Conservation (phyloP, 192 early-diverging fungal genomes). For the Podila epigama region DNA sequence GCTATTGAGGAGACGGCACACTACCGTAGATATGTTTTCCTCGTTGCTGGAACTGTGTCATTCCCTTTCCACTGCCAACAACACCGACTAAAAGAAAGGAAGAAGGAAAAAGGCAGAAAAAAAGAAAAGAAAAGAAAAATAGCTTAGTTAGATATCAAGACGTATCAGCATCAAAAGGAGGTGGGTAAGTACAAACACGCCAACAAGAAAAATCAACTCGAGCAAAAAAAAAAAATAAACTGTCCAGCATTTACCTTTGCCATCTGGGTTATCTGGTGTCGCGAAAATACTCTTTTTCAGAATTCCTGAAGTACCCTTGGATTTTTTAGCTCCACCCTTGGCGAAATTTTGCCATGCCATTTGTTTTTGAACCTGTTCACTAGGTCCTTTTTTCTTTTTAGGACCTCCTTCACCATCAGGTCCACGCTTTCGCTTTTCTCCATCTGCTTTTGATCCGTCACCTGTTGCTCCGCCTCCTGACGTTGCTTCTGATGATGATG, state of each 20-base stretch:
- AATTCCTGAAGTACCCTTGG: conserved; percentile 45
- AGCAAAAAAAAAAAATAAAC: not conserved
- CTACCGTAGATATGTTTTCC: conserved; percentile 76
- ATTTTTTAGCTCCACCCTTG: conserved; percentile 61
- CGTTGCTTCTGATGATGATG: conserved; percentile 27
- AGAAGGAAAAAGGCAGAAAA: not conserved
- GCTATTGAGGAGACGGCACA: not conserved
- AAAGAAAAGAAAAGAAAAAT: not conserved
- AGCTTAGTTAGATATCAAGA: not conserved
- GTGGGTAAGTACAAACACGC: too few species aligned
- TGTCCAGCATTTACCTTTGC: conserved; percentile 61
- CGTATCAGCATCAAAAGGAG: too few species aligned
- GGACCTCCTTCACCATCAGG: conserved; percentile 26
- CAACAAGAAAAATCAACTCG: too few species aligned
- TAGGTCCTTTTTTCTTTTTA: conserved; percentile 61
- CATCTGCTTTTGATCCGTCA: conserved; percentile 41
- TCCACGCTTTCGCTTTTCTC: conserved; percentile 14
- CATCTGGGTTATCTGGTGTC: conserved; percentile 81
- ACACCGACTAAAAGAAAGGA: conserved; percentile 67
- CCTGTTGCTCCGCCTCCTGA: conserved; percentile 24
- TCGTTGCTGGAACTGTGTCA: conserved; percentile 78
- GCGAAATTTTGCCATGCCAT: conserved; percentile 81
- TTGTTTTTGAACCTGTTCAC: conserved; percentile 77
- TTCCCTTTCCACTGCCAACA: conserved; percentile 79
- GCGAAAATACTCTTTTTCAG: conserved; percentile 81